phyloP scores from a whole-genome alignment of 331 rosid species.

The Rhamnella rubrinervis region DNA sequence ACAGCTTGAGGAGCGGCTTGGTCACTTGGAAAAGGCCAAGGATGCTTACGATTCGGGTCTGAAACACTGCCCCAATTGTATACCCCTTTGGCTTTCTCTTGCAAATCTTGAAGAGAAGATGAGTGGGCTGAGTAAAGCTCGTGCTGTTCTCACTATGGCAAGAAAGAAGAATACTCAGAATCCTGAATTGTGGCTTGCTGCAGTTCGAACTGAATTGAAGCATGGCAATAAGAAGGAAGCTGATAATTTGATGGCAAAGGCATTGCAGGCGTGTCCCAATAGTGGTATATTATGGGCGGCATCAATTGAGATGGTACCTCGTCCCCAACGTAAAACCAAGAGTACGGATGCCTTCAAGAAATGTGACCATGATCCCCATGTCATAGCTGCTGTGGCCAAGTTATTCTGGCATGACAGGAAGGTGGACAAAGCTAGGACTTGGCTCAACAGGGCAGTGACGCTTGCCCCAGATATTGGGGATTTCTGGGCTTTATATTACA shows the following conservation, averaged over 20 bases:
- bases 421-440: conserved; percentile 83
- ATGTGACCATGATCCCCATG: conserved; percentile 89
- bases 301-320: conserved; percentile 89
- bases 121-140: conserved; percentile 81
- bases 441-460: conserved; percentile 84
- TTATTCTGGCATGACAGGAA: conserved; percentile 84
- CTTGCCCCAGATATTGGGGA: conserved; percentile 83
- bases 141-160: conserved; percentile 81
- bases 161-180: conserved; percentile 83
- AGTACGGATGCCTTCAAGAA: conserved; percentile 88
- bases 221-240: conserved; percentile 83
- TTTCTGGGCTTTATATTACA: conserved; percentile 79
- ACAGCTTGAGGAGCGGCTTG: conserved; percentile 64
- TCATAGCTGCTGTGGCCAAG: conserved; percentile 80
- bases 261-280: conserved; percentile 81
- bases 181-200: conserved; percentile 85
- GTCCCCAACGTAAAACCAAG: conserved; percentile 79
- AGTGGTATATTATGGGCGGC: conserved; percentile 89
- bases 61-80: conserved; percentile 62
- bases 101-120: conserved; percentile 82
- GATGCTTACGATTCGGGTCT: conserved; percentile 71
- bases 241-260: conserved; percentile 90
- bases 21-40: conserved; percentile 68
- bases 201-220: conserved; percentile 74
- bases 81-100: conserved; percentile 77